phyloP scores from a whole-genome alignment of 78 protist species.

The Emiliania huxleyi region DNA sequence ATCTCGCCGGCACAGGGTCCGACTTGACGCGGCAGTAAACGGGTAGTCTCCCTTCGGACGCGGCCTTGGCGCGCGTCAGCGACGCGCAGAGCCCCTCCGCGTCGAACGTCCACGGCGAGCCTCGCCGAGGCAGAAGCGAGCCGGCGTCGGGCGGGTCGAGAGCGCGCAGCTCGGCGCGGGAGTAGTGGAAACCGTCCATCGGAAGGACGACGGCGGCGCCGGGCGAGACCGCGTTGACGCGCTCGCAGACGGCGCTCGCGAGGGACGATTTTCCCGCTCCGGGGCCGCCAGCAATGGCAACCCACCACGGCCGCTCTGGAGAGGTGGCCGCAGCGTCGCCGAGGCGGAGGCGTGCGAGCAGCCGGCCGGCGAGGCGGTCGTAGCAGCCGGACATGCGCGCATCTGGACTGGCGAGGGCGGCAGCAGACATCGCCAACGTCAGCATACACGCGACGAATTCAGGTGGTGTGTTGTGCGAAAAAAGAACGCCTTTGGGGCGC shows the following conservation, averaged over 20 bases:
- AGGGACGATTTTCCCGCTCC: not conserved
- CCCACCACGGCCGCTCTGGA: too few relatives aligned
- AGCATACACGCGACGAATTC: too few relatives aligned
- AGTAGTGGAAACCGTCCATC: not conserved
- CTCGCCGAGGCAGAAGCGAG: not conserved
- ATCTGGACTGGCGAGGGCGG: too few relatives aligned
- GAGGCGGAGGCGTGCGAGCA: not conserved
- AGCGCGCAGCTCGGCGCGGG: not conserved
- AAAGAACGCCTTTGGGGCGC: too few relatives aligned
- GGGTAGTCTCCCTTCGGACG: not conserved
- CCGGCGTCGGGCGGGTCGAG: not conserved
- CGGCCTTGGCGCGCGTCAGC: not conserved
- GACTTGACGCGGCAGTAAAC: not conserved
- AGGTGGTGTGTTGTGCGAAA: too few relatives aligned
- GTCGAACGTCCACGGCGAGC: not conserved
- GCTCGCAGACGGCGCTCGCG: not conserved
- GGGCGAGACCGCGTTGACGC: not conserved
- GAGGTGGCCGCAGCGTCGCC: not conserved
- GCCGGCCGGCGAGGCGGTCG: not conserved
- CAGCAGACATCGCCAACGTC: too few relatives aligned
- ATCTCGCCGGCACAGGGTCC: not conserved
- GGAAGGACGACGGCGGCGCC: not conserved
- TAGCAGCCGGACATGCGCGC: not conserved
- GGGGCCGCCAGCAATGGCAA: not conserved
- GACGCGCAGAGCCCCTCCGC: not conserved